Percentiles rank a stretch among this genome's conserved stretches.
phyloP scores from a whole-genome alignment of 495 filamentous ascomycete genomes.

The Talaromyces liani region DNA sequence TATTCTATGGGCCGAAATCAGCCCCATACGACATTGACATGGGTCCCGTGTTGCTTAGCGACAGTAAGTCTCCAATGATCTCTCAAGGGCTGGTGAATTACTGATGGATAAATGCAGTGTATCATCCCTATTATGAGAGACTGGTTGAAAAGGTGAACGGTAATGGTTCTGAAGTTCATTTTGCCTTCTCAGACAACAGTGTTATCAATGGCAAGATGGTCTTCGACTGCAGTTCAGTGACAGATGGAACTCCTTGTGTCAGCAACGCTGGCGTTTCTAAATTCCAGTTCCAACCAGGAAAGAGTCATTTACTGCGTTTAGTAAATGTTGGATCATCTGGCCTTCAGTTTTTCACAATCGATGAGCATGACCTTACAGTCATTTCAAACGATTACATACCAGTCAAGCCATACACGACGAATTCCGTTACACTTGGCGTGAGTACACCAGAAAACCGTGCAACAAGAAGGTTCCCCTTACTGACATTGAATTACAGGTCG shows the following conservation, averaged over 20 bases:
- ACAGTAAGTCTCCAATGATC: neutral
- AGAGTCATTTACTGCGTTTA: constrained; percentile 47
- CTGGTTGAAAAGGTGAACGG: too few relatives aligned
- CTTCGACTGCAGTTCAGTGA: neutral
- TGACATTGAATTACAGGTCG: neutral
- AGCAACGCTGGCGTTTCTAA: neutral
- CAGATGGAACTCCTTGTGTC: neutral
- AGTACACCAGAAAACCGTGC: neutral
- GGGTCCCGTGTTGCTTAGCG: neutral
- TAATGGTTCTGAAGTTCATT: too few relatives aligned
- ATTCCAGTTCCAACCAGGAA: constrained; percentile 17
- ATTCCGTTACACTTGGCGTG: constrained; percentile 11
- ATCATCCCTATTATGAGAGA: too few relatives aligned
- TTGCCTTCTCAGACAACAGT: too few relatives aligned
- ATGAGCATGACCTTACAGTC: constrained; percentile 28
- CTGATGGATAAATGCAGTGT: neutral
- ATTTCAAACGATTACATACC: constrained; percentile 36
- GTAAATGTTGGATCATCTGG: constrained; percentile 50
- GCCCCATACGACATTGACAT: neutral
- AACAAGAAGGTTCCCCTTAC: neutral
- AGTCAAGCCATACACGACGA: constrained; percentile 25
- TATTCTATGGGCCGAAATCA: constrained; percentile 32
- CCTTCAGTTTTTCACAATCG: constrained; percentile 32
- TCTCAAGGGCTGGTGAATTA: neutral
- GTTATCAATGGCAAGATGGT: neutral